Conservation (phyloP, 176 grass and related monocot species). For the Bromus sterilis region DNA sequence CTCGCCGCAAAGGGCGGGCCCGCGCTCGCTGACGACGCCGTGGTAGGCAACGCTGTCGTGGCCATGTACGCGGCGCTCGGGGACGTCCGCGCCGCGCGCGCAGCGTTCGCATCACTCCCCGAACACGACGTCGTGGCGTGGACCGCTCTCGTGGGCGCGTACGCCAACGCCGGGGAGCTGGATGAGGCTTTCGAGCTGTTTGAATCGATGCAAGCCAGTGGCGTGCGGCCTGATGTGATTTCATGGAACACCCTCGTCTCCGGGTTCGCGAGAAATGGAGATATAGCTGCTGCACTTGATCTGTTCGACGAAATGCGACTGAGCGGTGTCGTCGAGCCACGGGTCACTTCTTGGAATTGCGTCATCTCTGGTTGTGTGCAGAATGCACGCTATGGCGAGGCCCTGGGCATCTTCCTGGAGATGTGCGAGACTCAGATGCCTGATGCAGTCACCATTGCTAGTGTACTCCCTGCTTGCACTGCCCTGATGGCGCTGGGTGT, state of each 20-base stretch:
- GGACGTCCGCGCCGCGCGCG: slow-evolving; percentile 33
- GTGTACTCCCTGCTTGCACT: slow-evolving; percentile 59
- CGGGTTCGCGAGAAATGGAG: slow-evolving; percentile 51
- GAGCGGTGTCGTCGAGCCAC: slow-evolving; percentile 26
- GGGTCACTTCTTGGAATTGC: slow-evolving; percentile 64
- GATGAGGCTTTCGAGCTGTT: slow-evolving; percentile 42
- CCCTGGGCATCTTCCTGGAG: slow-evolving; percentile 37
- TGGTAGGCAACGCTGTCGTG: slow-evolving; percentile 53
- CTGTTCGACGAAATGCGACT: slow-evolving; percentile 53
- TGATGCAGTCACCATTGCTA: slow-evolving; percentile 48
- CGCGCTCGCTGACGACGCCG: slow-evolving; percentile 13
- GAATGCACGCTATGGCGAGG: slow-evolving; percentile 38
- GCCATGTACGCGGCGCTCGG: slow-evolving; percentile 57
- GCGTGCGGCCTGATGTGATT: slow-evolving; percentile 48
- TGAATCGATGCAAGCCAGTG: slow-evolving; percentile 41
- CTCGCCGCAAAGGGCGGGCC: slow-evolving; percentile 30
- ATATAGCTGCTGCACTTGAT: slow-evolving; percentile 28
- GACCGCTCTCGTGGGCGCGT: slow-evolving; percentile 49
- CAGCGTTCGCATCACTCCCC: slow-evolving; percentile 41
- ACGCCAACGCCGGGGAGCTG: slow-evolving; percentile 39
- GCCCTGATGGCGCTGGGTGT: slow-evolving; percentile 29
- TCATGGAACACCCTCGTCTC: slow-evolving; percentile 68
- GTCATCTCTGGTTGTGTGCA: slow-evolving; percentile 62
- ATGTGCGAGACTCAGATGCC: slow-evolving; percentile 49
- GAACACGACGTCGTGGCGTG: slow-evolving; percentile 60